Base-by-base conservation (phyloP, 257 asterid genomes). In the Paulownia fortunei region DNA sequence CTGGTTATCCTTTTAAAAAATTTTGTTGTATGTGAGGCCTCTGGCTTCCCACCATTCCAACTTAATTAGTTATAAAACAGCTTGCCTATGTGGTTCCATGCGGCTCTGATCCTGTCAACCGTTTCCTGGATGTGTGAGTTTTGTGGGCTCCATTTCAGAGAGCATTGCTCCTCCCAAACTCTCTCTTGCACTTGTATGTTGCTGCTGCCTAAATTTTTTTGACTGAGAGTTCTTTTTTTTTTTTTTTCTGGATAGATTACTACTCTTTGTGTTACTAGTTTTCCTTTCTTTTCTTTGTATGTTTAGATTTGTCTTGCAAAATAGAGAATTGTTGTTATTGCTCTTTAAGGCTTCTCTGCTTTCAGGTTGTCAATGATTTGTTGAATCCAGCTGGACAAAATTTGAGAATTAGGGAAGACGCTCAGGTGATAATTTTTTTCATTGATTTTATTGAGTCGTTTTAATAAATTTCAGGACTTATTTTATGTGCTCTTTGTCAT, bases 351-450 rank as follows among this genome's bases (percentile, higher is more conserved):
- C 76, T 51, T 76, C 30, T 81, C 60, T 82, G 55, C 61, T 80
- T 82, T 76, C 95, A 93, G 99, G 99, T 96, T 80, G 95, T 96
- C 70, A 96, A 96, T 86, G 98, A 96, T 86, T 91, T 96, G 84
- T 86, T 96, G 83, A 96, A 96, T 90, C 98, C 99, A 75, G 97
- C 98, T 81, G 99, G 99, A 67, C 98, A 96, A 81, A 96, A 96
- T 87, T 80, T 96, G 86, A 88, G 97, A 85, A 89, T 96, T 65
- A 88, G 99, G 87, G 98, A 96, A 85, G 99, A 96, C 26, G 58
- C 92, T 41, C 99, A 96, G 97, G 99, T 96, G 75, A 81, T 73
- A 60, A 67, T n/a, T n/a, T n/a, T n/a, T 77, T 73, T 70, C 56
- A 63, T 79, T 72, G 27, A 60, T 34, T 54, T 49, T 56, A 44